A percentile compares a stretch with the other conserved stretches of the same genome.
These are phyloP conservation scores for Immersiella caudata DNA, from an alignment of 495 filamentous ascomycete genomes.

Conservation along the genomic window DNA sequence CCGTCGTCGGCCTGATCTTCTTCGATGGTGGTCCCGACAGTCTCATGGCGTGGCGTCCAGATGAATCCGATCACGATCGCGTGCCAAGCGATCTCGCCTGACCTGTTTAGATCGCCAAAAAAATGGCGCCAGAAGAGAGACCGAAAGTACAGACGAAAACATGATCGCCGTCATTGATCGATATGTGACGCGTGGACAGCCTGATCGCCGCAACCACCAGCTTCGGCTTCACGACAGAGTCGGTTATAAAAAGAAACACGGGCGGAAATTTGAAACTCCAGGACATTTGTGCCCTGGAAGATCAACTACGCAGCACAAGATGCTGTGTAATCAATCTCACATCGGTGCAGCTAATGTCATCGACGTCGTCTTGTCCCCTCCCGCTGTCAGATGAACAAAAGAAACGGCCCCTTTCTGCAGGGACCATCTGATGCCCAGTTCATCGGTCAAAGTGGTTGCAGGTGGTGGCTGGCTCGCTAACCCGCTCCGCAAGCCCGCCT, in stretches of 20 bases:
- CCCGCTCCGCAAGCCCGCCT: neutral
- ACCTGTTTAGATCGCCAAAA: neutral
- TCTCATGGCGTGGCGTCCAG: neutral
- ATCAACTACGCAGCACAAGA: neutral
- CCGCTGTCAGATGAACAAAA: slow-evolving; percentile 4
- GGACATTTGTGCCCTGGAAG: neutral
- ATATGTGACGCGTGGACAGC: slow-evolving; percentile 11
- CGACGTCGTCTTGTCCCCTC: neutral
- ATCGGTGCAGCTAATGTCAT: neutral
- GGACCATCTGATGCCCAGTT: neutral
- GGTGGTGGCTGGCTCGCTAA: slow-evolving; percentile 12
- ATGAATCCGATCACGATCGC: neutral
- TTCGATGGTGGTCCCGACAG: neutral
- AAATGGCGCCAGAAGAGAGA: neutral
- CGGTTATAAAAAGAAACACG: slow-evolving; percentile 21
- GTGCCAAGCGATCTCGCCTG: slow-evolving; percentile 16
- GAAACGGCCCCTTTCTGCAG: neutral
- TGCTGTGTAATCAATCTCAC: slow-evolving; percentile 4
- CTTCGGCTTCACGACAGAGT: neutral
- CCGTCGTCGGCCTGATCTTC: neutral
- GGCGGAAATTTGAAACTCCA: slow-evolving; percentile 18
- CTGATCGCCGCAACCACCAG: slow-evolving; percentile 12
- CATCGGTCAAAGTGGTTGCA: slow-evolving; percentile 17
- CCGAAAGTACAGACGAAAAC: slow-evolving; percentile 20
- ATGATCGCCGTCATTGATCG: slow-evolving; percentile 13